phyloP scores from a whole-genome alignment of 2,329 filamentous ascomycete genomes.

The Aspergillus bombycis region DNA sequence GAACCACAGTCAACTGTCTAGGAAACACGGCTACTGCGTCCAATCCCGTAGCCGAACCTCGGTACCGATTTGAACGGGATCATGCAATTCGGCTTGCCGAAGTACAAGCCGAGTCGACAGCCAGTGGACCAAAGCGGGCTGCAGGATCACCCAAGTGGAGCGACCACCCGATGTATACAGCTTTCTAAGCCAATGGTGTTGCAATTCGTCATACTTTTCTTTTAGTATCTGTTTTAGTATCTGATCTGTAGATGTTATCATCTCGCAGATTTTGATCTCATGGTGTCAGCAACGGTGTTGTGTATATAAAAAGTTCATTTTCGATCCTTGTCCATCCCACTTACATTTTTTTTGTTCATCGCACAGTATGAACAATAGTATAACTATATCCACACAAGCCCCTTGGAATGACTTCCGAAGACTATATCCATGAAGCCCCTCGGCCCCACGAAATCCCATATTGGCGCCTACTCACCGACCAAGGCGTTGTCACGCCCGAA shows the following conservation, averaged over 20 bases:
- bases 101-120: neutral
- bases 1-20: slow-evolving; percentile 28
- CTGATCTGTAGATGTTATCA: neutral
- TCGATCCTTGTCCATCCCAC: neutral
- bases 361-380: neutral
- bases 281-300: neutral
- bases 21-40: neutral
- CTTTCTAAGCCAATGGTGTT: neutral
- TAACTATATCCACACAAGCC: too few species aligned
- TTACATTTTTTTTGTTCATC: neutral
- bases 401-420: neutral
- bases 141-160: neutral
- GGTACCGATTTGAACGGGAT: neutral
- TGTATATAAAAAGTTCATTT: neutral
- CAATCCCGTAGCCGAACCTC: neutral
- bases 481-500: slow-evolving; percentile 60
- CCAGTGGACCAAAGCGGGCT: neutral
- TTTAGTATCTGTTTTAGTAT: neutral
- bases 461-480: slow-evolving; percentile 60
- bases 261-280: neutral
- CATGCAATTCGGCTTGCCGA: slow-evolving; percentile 7
- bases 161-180: neutral
- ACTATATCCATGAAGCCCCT: neutral
- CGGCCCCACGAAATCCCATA: slow-evolving; percentile 34
- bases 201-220: neutral